Evolutionary conservation across 1,139 yeast species (phyloP).

Genomic region (Kurtzmaniella natalensis): DNA sequence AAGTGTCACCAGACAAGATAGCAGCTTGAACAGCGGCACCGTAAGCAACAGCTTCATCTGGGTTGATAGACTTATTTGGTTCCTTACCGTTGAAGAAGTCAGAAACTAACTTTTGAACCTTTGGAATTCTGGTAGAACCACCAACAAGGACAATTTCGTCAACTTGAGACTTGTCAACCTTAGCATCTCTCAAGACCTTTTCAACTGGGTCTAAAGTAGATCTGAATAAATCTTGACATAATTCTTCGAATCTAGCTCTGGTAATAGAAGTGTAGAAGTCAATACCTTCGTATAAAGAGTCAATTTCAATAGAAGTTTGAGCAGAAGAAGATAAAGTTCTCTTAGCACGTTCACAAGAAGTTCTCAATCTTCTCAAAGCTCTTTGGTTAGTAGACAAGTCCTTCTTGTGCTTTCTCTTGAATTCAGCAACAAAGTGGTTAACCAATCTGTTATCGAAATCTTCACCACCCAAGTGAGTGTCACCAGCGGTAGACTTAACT

Average conservation of each 20-base stretch:
- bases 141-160: conserved; percentile 38
- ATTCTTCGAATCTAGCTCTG: conserved; percentile 39
- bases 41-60: conserved; percentile 68
- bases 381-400: conserved; percentile 35
- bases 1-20: conserved; percentile 95
- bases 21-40: conserved; percentile 88
- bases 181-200: conserved; percentile 37
- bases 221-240: conserved; percentile 37
- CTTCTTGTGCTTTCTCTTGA: conserved; percentile 39
- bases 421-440: conserved; percentile 33
- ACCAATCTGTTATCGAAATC: conserved; percentile 97
- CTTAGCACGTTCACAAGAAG: conserved; percentile 40
- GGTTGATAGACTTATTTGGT: conserved; percentile 45
- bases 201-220: conserved; percentile 38
- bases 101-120: conserved; percentile 36
- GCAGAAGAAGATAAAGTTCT: conserved; percentile 37
- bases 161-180: conserved; percentile 33
- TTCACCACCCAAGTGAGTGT: conserved; percentile 99
- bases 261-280: conserved; percentile 39
- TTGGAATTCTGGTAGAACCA: conserved; percentile 41
- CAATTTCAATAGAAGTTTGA: conserved; percentile 36
- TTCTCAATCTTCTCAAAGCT: conserved; percentile 39
- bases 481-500: conserved; percentile 99
- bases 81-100: conserved; percentile 41
- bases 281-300: conserved; percentile 35